These are phyloP conservation scores for Guadua angustifolia DNA, from an alignment of 176 grass and related monocot genomes.

Conservation along the genomic window DNA sequence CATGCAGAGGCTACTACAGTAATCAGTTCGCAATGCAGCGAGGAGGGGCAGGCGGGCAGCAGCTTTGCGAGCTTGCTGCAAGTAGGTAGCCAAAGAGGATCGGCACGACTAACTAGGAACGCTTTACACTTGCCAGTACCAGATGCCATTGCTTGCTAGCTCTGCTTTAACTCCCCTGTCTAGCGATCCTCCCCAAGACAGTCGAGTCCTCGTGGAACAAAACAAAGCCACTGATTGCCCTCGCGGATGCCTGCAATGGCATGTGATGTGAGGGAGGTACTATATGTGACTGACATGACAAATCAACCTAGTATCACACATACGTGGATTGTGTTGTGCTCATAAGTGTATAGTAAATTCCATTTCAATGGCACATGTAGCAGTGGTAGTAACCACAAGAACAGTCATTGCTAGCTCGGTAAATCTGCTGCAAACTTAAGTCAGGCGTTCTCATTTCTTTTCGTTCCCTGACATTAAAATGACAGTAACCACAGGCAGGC, in stretches of 20 bases:
- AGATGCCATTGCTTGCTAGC: neutral
- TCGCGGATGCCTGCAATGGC: constrained; percentile 5
- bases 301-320: neutral
- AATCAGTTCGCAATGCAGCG: neutral
- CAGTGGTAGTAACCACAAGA: neutral
- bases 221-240: neutral
- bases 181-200: neutral
- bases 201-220: neutral
- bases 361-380: neutral
- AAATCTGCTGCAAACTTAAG: neutral
- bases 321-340: neutral
- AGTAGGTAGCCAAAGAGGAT: neutral
- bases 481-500: neutral
- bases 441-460: neutral
- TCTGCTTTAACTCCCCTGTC: neutral
- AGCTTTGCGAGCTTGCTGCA: neutral
- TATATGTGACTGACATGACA: neutral
- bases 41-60: no score
- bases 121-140: neutral
- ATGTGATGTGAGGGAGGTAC: constrained; percentile 33
- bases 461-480: neutral
- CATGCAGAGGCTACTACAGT: no score
- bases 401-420: neutral
- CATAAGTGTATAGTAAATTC: neutral
- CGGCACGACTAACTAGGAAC: neutral